phyloP scores from a whole-genome alignment of 768 basidiomycete genomes.

The Pisolithus sp. region DNA sequence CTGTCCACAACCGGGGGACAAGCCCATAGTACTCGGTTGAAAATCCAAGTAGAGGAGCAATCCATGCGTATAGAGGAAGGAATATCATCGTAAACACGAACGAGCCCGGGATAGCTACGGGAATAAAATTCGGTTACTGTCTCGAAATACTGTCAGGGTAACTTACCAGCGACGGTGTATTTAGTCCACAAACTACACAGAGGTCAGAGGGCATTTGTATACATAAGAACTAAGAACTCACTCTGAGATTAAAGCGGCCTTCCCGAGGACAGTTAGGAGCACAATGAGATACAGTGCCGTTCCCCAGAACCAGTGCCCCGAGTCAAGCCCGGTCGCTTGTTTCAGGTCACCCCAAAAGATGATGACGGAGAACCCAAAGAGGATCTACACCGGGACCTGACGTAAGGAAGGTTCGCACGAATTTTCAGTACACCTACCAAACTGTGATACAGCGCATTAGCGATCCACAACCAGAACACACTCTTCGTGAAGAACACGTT shows the following conservation, averaged over 20 bases:
- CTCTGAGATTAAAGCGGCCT: conserved; percentile 97
- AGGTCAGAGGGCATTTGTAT: not conserved
- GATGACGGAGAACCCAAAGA: conserved; percentile 83
- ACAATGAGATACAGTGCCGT: conserved; percentile 93
- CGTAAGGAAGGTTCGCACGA: not conserved
- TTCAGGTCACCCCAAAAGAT: conserved; percentile 93
- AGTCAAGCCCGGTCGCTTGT: conserved; percentile 70
- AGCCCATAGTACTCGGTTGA: conserved; percentile 88
- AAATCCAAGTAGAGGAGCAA: conserved; percentile 83
- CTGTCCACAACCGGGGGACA: conserved; percentile 85
- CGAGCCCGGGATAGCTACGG: conserved; percentile 88
- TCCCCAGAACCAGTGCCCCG: conserved; percentile 99
- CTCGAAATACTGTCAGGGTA: not conserved
- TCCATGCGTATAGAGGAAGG: conserved; percentile 81
- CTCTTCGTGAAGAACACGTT: conserved; percentile 91
- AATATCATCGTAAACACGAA: conserved; percentile 96
- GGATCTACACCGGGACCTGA: conserved; percentile 42
- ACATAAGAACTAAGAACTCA: conserved; percentile 37
- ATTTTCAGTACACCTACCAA: conserved; percentile 44
- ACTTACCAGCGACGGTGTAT: conserved; percentile 86
- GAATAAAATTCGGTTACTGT: conserved; percentile 3
- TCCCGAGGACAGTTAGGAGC: conserved; percentile 90
- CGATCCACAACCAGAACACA: conserved; percentile 89
- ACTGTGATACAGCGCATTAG: conserved; percentile 86
- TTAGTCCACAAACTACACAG: conserved; percentile 90